Conservation (phyloP, 2,329 filamentous ascomycete species). For the Bretziella fagacearum region DNA sequence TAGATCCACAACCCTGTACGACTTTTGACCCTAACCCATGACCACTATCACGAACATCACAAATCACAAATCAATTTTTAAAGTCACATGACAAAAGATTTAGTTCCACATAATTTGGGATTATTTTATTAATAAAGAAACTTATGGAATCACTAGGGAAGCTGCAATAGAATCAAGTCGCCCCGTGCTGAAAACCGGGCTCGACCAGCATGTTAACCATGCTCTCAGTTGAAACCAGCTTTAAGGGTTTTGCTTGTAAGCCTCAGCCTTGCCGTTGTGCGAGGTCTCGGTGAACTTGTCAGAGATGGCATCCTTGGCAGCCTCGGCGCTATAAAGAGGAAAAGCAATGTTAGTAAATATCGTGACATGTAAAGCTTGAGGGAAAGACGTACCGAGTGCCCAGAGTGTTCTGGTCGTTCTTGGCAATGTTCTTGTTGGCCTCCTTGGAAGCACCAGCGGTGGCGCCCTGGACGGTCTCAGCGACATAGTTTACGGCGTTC, state of each 20-base stretch:
- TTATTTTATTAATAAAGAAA: neutral
- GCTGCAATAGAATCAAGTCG: neutral
- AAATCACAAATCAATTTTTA: neutral
- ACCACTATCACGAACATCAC: neutral
- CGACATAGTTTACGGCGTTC: conserved; percentile 53
- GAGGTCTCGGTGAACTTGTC: conserved; percentile 30
- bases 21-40: too few relatives aligned
- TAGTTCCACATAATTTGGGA: too few relatives aligned
- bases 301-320: conserved; percentile 32
- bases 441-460: conserved; percentile 45
- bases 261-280: conserved; percentile 28
- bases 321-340: conserved; percentile 22
- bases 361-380: neutral
- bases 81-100: too few relatives aligned
- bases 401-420: conserved; percentile 37
- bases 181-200: conserved; percentile 2
- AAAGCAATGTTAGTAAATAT: conserved; percentile 19
- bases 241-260: conserved; percentile 23
- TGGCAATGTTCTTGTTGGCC: conserved; percentile 52
- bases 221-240: neutral
- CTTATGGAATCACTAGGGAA: neutral
- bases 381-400: conserved; percentile 32
- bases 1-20: too few relatives aligned
- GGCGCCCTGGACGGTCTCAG: conserved; percentile 45
- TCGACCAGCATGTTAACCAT: neutral